Base-by-base conservation (phyloP, 306 rosid species). In the Calophaca sinica region DNA sequence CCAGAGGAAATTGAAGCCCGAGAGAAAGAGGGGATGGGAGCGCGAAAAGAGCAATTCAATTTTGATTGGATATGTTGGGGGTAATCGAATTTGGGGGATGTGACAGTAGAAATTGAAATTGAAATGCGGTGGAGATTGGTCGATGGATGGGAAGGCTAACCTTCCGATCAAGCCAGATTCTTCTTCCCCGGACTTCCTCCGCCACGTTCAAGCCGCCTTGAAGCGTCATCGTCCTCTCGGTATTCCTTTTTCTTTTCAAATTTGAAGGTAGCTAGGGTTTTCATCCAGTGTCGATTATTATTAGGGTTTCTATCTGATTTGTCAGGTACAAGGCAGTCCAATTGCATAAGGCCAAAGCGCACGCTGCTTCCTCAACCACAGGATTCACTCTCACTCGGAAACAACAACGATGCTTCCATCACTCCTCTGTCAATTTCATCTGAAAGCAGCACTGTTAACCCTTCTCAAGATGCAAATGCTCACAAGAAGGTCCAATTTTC, bases 111-210 rank as follows among this genome's bases (percentile, higher is more conserved):
- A 49, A 57, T 31, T 52, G 77, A 4, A 50, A 65, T 76, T 67
- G 75, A 77, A 68, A 77, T 79, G 83, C 83, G 39, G 87, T 81
- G 91, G 83, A 81, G 82, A 70, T 77, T 66, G 69, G 41, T 70
- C 90, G 85, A 93, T 93, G 98, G 94, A 91, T 84, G 86, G 97
- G 97, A 91, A 89, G 93, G 86, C 90, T 87, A 81, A 93, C 88
- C 92, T 84, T 91, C 94, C 79, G 74, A 60, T 9, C 67, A 74
- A 74, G 14, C 59, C 72, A 1, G 84, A 79, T 38, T 63, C 86
- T 9, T 74, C 93, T 0, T 84, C 90, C 8, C 88, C 92, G 53
- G 85, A 85, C 83, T 84, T 92, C 50, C 84, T 67, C 66, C 79
- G 62, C 63, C 79, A 75, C 76, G 84, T 83, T 75, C 87, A 83